A percentile compares a stretch with the other conserved stretches of the same genome.
Evolutionary conservation across 306 rosid species (phyloP).

Genomic region (Medicago ruthenica): DNA sequence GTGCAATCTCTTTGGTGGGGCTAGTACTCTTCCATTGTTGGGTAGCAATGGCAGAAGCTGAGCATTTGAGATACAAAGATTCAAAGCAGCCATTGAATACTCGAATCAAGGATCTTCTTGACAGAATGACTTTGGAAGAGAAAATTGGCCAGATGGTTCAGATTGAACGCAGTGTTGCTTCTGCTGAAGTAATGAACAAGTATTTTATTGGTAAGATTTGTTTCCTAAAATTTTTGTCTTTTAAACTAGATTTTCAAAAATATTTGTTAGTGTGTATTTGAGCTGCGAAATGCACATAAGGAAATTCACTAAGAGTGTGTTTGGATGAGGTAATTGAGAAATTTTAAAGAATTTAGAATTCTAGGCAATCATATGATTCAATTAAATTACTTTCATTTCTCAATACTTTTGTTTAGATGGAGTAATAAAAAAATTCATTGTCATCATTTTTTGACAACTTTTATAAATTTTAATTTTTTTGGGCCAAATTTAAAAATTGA

Average conservation of each 20-base stretch:
- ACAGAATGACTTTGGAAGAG: conserved; percentile 49
- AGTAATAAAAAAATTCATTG: too few species aligned
- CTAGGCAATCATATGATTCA: too few species aligned
- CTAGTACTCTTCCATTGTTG: conserved; percentile 35
- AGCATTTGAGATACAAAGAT: conserved; percentile 48
- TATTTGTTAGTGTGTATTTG: not conserved
- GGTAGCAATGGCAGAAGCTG: conserved; percentile 26
- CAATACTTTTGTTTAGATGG: too few species aligned
- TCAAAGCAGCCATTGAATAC: conserved; percentile 45
- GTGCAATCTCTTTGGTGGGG: conserved; percentile 18
- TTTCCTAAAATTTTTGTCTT: not conserved
- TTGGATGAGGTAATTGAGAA: too few species aligned
- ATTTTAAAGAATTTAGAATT: too few species aligned
- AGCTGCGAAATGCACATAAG: not conserved
- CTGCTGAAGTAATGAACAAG: conserved; percentile 39
- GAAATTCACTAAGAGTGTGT: too few species aligned
- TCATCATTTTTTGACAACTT: too few species aligned
- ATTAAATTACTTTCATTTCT: too few species aligned
- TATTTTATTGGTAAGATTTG: conserved; percentile 43
- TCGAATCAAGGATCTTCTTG: conserved; percentile 42
- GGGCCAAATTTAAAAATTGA: too few species aligned
- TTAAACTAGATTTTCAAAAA: not conserved
- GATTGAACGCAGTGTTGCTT: conserved; percentile 45
- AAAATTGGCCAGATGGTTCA: conserved; percentile 52
- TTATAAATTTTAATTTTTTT: too few species aligned